Base-by-base conservation (phyloP, 768 basidiomycete genomes). In the Nevesoporus exiguus region DNA sequence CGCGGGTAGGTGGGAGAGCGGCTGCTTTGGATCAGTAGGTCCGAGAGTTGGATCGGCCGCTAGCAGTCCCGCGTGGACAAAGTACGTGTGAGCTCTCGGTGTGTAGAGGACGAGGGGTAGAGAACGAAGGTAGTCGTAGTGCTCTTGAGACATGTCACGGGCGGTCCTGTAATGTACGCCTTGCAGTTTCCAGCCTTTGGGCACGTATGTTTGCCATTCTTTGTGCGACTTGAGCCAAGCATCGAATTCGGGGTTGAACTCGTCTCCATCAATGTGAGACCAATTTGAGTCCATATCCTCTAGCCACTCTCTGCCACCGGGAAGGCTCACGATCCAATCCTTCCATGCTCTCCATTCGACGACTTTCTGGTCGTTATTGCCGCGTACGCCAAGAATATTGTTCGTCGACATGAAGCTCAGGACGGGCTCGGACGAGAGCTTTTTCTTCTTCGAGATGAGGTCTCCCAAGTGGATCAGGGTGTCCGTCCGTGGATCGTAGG, bases 361-460 rank as follows among this genome's bases (percentile, higher is more conserved):
- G 41, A 94, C 82, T 57, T 80, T 80, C 70, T 98, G 93, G 72
- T 98, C 95, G 65, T 98, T 92, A 67, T 98, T 98, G 0, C 96
- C 95, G 29, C 95, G 83, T 3, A 97, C 92, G 15, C 93, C 93
- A 22, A 79, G 79, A 40, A 92, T 75, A 47, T 83, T 80, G 61
- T 86, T 67, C 9, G 72, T 63, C 3, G 83, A 71, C 77, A 97
- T 77, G 68, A 80, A 90, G 7, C 75, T 69, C 9, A 96, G 71
- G 19, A 88, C 77, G 7, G 79, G 74, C 54, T 86, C 68, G 0
- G 89, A 87, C n/a, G 79, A 78, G 33, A 77, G 58, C n/a, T 58
- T 27, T 49, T 80, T 77, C 0, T 77, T 67, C 69, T 89, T 95
- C 21, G 88, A 75, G 17, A 90, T 62, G 15, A 95, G 75, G 68